Percentiles rank a stretch among this genome's conserved stretches.
Conservation (phyloP, 352 stramenopile species). For the Phytopythium chamaehyphon region DNA sequence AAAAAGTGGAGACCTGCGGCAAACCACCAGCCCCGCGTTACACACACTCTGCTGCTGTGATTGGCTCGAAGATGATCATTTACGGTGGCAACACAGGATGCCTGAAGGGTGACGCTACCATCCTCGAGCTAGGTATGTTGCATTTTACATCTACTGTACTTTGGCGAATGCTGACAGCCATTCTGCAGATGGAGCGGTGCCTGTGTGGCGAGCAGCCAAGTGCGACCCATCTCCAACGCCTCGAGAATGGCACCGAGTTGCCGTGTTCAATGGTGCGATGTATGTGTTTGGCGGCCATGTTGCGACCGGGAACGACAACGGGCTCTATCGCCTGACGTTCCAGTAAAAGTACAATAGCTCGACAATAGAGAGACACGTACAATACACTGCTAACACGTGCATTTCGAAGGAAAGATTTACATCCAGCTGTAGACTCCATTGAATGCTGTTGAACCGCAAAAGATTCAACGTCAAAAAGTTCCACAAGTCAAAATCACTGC, state of each 20-base stretch:
- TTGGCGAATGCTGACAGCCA: background rate
- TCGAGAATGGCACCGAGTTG: constrained; percentile 50
- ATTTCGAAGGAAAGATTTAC: too few species aligned
- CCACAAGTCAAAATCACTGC: too few species aligned
- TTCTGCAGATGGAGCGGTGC: constrained; percentile 20
- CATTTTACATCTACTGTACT: background rate
- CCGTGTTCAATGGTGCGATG: constrained; percentile 35
- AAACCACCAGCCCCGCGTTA: constrained; percentile 37
- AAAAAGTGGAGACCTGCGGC: constrained; percentile 33
- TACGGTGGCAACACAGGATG: constrained; percentile 57
- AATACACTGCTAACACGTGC: too few species aligned
- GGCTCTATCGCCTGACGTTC: constrained; percentile 23
- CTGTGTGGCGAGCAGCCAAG: constrained; percentile 45
- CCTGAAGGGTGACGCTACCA: constrained; percentile 50
- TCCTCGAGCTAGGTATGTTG: constrained; percentile 43
- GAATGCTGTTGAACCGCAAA: too few species aligned
- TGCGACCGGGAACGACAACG: constrained; percentile 39
- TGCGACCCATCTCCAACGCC: constrained; percentile 30
- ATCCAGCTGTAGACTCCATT: too few species aligned
- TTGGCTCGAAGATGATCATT: constrained; percentile 47
- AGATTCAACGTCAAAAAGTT: too few species aligned
- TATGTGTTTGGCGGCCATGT: constrained; percentile 57
- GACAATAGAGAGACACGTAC: too few species aligned
- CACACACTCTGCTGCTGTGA: constrained; percentile 41
- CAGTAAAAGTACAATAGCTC: background rate